A percentile compares a stretch with the other conserved stretches of the same genome.
Conservation (phyloP, 441 rosid species). For the Syzygium syzygioides region DNA sequence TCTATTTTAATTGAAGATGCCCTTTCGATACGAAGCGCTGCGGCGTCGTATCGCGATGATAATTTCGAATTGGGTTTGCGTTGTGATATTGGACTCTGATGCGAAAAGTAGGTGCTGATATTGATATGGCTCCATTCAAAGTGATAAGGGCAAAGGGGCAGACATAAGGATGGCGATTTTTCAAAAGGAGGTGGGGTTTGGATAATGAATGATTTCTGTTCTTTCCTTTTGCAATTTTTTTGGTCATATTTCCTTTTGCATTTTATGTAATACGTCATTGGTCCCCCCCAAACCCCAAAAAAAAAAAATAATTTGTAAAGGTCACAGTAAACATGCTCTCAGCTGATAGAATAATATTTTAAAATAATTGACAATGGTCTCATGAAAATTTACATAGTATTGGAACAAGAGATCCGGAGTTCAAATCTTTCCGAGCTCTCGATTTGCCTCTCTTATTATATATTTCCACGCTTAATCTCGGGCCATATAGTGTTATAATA, state of each 20-base stretch:
- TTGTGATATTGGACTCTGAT: neutral
- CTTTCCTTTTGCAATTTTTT: neutral
- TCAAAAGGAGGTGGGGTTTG: neutral
- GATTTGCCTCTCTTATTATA: neutral
- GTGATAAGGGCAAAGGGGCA: neutral
- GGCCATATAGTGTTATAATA: accelerated
- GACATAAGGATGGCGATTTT: neutral
- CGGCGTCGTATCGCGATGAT: neutral
- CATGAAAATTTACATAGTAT: accelerated
- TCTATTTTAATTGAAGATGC: neutral
- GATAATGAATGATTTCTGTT: neutral
- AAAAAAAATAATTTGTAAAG: neutral
- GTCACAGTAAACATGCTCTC: neutral
- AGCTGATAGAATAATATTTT: accelerated
- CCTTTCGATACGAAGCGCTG: neutral
- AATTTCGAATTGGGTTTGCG: neutral
- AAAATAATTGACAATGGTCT: accelerated
- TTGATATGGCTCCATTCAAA: neutral
- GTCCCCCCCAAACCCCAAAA: neutral
- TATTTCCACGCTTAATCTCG: neutral
- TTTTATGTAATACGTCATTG: too few relatives aligned
- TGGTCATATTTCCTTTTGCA: too few relatives aligned
- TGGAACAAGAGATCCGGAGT: accelerated
- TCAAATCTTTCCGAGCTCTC: neutral
- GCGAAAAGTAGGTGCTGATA: neutral